Evolutionary conservation across 2,329 filamentous ascomycete species (phyloP), one percentile per base, ranked within the genome.

Genomic region (Epichloe scottii): DNA sequence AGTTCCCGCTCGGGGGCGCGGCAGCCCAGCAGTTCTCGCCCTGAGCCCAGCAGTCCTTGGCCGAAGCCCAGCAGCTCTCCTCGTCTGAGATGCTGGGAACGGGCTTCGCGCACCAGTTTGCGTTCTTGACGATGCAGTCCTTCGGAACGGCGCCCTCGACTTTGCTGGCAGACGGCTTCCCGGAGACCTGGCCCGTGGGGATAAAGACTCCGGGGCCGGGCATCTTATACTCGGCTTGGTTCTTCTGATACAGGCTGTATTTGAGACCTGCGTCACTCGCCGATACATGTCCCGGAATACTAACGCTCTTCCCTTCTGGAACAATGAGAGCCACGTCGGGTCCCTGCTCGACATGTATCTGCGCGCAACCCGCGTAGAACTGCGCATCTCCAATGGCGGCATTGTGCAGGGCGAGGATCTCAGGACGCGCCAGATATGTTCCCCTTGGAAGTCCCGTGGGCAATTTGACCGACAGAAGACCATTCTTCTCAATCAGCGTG

Each of bases 341-440:
- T 33, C 61, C 66, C 51, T 63, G 63, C 50, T 78, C 60, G 46
- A 89, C 65, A 61, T 78, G 85, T 55, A 89, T 71, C 65, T 89
- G 85, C 1, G 82, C 83, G 63, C 85, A 89, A 48, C 82, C 81
- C 48, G 77, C 70, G 63, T 85, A 89, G 67, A 86, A 86, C 64
- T 89, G 84, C n/a, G 85, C 80, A 52, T 84, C 74, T 8, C 68
- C 69, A 33, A 72, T 66, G 53, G 73, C 66, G 8, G 80, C 82
- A 46, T 79, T 69, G 58, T 89, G 85, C 38, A 89, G 74, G 1
- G 84, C 80, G 26, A 89, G 69, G 10, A 87, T 66, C 68, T 89
- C 85, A 0, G 82, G 77, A 11, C 86, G 78, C 38, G 84, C 75
- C n/a, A 89, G 77, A 63, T 88, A 89, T 64, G 82, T 77, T 1